Conservation (phyloP, 116 monocot species). For the Dioscorea cayenensis region DNA sequence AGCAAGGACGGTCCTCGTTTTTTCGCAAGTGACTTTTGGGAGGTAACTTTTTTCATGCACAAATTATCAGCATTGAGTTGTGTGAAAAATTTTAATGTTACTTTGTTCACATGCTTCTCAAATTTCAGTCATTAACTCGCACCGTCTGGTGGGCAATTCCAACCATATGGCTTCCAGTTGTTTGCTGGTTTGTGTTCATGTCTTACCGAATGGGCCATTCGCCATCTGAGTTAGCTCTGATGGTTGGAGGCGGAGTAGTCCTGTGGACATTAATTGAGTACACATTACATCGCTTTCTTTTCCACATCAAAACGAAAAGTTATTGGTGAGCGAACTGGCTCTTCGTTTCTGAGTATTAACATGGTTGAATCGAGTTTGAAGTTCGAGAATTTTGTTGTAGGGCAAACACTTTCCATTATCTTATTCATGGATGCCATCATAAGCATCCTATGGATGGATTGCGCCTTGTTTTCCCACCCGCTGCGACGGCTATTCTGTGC, state of each 20-base stretch:
- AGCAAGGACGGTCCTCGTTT: slow-evolving; percentile 88
- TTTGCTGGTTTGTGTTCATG: slow-evolving; percentile 37
- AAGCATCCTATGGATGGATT: slow-evolving; percentile 96
- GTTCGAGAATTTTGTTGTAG: slow-evolving; percentile 26
- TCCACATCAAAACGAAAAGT: slow-evolving; percentile 83
- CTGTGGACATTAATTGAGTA: slow-evolving; percentile 86
- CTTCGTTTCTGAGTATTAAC: not conserved
- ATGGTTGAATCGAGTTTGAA: not conserved
- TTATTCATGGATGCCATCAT: slow-evolving; percentile 95
- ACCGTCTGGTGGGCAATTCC: slow-evolving; percentile 85
- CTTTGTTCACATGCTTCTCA: no score
- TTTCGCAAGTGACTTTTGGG: slow-evolving; percentile 58
- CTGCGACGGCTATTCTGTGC: slow-evolving; percentile 81
- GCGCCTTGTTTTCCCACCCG: slow-evolving; percentile 90
- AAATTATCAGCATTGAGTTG: not conserved
- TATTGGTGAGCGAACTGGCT: slow-evolving; percentile 52
- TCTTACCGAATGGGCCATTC: slow-evolving; percentile 58
- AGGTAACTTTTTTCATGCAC: slow-evolving; percentile 35
- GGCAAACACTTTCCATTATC: slow-evolving; percentile 92
- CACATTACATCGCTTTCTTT: slow-evolving; percentile 84
- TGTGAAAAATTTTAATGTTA: not conserved
- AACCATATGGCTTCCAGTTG: slow-evolving; percentile 81
- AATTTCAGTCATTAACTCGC: slow-evolving; percentile 24
- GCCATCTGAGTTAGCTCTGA: slow-evolving; percentile 25
- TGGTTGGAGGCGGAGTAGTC: slow-evolving; percentile 52